These are phyloP conservation scores for Trametes cingulata DNA, from an alignment of 768 basidiomycete species.

Conservation along the genomic window DNA sequence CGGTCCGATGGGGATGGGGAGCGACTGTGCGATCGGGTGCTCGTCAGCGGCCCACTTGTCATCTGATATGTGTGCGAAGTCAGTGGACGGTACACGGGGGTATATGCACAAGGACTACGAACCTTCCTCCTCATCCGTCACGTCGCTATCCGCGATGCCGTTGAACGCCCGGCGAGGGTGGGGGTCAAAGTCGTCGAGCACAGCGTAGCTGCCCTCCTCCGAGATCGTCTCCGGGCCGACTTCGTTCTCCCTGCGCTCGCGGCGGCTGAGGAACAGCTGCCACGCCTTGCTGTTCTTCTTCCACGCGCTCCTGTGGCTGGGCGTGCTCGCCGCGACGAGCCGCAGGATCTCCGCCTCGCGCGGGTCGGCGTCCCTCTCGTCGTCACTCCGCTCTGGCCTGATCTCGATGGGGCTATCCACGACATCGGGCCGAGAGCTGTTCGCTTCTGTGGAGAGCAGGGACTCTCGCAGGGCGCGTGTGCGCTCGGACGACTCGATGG, in stretches of 20 bases:
- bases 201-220: slow-evolving; percentile 32
- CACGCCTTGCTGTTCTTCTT: slow-evolving; percentile 62
- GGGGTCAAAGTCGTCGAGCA: slow-evolving; percentile 12
- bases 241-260: slow-evolving; percentile 20
- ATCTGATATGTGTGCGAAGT: neutral
- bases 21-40: slow-evolving; percentile 47
- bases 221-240: slow-evolving; percentile 26
- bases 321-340: slow-evolving; percentile 67
- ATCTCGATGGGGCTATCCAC: slow-evolving; percentile 20
- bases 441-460: slow-evolving; percentile 13
- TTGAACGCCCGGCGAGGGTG: slow-evolving; percentile 7
- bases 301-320: slow-evolving; percentile 75
- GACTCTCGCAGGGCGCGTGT: slow-evolving; percentile 22
- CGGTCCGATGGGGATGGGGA: slow-evolving; percentile 62
- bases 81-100: neutral
- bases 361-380: slow-evolving; percentile 31
- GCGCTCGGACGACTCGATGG: slow-evolving; percentile 19
- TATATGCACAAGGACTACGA: slow-evolving; percentile 13
- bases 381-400: slow-evolving; percentile 16
- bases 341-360: slow-evolving; percentile 56
- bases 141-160: slow-evolving; percentile 16
- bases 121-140: slow-evolving; percentile 17
- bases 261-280: slow-evolving; percentile 53
- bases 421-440: slow-evolving; percentile 16
- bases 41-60: slow-evolving; percentile 16